phyloP scores from a whole-genome alignment of 2,329 filamentous ascomycete genomes.

The Apiospora rasikravindrae region DNA sequence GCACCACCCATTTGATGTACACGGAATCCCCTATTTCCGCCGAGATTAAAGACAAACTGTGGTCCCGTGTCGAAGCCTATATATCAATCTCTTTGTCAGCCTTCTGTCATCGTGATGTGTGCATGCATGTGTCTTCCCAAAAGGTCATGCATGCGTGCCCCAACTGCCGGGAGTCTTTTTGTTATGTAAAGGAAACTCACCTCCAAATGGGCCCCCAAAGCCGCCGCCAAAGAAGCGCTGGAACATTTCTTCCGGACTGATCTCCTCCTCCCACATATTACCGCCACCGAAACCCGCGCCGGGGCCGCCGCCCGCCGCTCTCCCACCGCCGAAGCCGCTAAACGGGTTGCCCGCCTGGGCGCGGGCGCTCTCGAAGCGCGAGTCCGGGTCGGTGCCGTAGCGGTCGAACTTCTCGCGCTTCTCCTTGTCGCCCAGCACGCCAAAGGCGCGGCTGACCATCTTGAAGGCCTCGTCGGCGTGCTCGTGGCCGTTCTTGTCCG shows the following conservation, averaged over 20 bases:
- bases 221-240: conserved; percentile 92
- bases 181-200: conserved; percentile 34
- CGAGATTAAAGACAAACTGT: conserved; percentile 94
- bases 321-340: conserved; percentile 49
- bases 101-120: conserved; percentile 17
- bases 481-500: conserved; percentile 97
- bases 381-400: conserved; percentile 92
- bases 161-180: not conserved
- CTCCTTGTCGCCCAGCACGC: conserved; percentile 89
- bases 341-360: conserved; percentile 65
- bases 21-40: conserved; percentile 86
- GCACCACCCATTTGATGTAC: conserved; percentile 94
- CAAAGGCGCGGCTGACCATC: conserved; percentile 93
- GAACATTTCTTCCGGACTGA: conserved; percentile 96
- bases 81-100: conserved; percentile 39
- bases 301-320: conserved; percentile 35
- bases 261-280: conserved; percentile 84
- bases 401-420: conserved; percentile 89
- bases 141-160: not conserved
- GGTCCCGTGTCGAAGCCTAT: conserved; percentile 76
- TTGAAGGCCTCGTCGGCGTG: conserved; percentile 98
- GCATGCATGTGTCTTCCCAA: conserved; percentile 19
- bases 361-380: conserved; percentile 73
- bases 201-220: conserved; percentile 70
- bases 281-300: conserved; percentile 56